Evolutionary conservation across 805 yeast genomes (phyloP), one percentile per base, ranked within the genome.

Genomic region (Wickerhamomyces silvicola): DNA sequence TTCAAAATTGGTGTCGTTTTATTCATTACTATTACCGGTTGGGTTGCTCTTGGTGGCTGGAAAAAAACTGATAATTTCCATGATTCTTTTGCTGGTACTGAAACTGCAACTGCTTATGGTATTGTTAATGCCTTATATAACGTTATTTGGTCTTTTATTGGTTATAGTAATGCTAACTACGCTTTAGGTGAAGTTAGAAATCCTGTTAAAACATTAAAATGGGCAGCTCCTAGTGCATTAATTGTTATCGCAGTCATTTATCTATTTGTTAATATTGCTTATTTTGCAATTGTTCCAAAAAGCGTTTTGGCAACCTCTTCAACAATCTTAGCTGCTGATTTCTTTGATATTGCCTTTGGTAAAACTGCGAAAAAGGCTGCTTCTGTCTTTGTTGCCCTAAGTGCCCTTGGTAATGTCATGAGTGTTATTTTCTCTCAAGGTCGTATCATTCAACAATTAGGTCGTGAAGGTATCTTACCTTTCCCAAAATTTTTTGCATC

Each of bases 371-470:
- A 75, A 55, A 76, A 62, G 48, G 92, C 88, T 4, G 70, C 84
- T 8, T 74, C 87, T 10, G 87, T 77, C 2, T 78, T 84, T 51
- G 90, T 84, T 29, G 92, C 94, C 4, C 62, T 85, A 31, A 73
- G 83, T 48, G 87, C 94, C 3, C 63, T 81, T 38, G 95, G 94
- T 38, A 85, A 84, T 50, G 90, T 85, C 27, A 54, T 83, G 57
- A 72, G 87, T 12, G 94, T 83, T 24, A 78, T 80, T 33, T 79
- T 81, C 50, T 75, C 90, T 4, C 94, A 84, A 57, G 88, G 90
- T 34, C 70, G 94, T 62, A 72, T 81, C 39, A 66, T 83, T 32
- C 88, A 83, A 55, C 84, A 80, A 44, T 67, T 84, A 45, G 94
- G 86, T 22, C 74, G 90, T 56, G 92, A 83, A 57, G 90, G 90